These are phyloP conservation scores for Saturnispora mendoncae DNA, from an alignment of 805 yeast genomes.

Conservation along the genomic window DNA sequence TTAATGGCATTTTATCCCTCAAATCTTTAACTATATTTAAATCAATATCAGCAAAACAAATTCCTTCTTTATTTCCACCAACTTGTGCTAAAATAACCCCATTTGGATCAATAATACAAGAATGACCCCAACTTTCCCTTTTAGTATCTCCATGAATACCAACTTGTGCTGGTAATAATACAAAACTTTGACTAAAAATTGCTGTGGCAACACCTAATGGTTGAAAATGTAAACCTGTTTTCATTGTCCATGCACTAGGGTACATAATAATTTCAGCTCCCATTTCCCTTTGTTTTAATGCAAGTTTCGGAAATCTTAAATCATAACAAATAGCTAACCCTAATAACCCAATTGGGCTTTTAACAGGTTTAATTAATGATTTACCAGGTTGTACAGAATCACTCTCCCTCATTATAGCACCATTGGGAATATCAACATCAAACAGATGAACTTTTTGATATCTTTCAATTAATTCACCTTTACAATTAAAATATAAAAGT, in stretches of 20 bases:
- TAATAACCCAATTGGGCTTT: slow-evolving; percentile 51
- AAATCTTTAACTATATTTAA: slow-evolving; percentile 38
- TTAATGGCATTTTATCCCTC: slow-evolving; percentile 67
- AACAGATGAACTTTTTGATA: slow-evolving; percentile 86
- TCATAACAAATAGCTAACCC: slow-evolving; percentile 82
- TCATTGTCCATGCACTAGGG: slow-evolving; percentile 90
- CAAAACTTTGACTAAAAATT: slow-evolving; percentile 78
- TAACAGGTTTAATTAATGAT: slow-evolving; percentile 43
- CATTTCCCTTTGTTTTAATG: slow-evolving; percentile 47
- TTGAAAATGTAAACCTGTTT: slow-evolving; percentile 93
- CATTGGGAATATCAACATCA: slow-evolving; percentile 76
- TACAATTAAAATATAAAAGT: slow-evolving; percentile 56
- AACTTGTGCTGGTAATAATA: slow-evolving; percentile 81
- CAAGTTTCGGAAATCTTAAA: slow-evolving; percentile 77
- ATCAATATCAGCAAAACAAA: slow-evolving; percentile 63
- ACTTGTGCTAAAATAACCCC: slow-evolving; percentile 64
- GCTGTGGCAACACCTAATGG: slow-evolving; percentile 76
- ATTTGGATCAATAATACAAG: slow-evolving; percentile 87
- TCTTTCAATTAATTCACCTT: slow-evolving; percentile 56
- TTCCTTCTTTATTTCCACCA: slow-evolving; percentile 29
- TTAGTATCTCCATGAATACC: slow-evolving; percentile 51
- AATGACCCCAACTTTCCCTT: slow-evolving; percentile 78
- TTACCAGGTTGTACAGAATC: slow-evolving; percentile 75
- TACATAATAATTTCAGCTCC: slow-evolving; percentile 76
- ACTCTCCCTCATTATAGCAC: slow-evolving; percentile 73